A percentile compares a stretch with the other conserved stretches of the same genome.
Evolutionary conservation across 1,284 basidiomycete species (phyloP).

Genomic region (Bondarzewia mesenterica): DNA sequence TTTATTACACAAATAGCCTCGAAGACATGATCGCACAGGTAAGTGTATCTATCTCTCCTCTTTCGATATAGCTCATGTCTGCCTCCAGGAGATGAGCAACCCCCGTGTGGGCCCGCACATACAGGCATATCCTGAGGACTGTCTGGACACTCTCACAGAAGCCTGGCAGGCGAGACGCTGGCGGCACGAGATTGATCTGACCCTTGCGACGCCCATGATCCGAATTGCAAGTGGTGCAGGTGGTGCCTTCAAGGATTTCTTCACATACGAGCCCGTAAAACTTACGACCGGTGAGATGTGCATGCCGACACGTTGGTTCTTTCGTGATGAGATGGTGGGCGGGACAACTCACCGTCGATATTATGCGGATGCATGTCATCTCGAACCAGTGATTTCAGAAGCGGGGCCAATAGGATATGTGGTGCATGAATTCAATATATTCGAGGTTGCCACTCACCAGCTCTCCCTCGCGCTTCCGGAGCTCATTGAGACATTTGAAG

Average conservation of each 20-base stretch:
- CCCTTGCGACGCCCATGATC: background rate
- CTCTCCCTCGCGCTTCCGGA: background rate
- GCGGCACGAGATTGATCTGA: background rate
- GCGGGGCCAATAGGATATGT: background rate
- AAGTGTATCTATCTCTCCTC: background rate
- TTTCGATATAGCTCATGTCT: background rate
- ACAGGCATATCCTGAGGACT: background rate
- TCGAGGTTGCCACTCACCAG: background rate
- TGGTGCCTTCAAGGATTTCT: background rate
- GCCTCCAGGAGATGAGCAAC: constrained; percentile 2
- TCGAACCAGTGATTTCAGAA: background rate
- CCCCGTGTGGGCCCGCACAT: constrained; percentile 1
- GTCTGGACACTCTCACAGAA: background rate
- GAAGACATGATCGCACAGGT: background rate
- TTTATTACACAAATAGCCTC: background rate
- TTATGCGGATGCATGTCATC: background rate
- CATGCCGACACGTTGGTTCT: background rate
- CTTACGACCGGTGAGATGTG: background rate
- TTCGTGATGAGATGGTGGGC: background rate
- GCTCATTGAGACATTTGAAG: background rate
- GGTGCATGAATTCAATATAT: background rate
- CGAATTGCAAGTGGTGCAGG: background rate
- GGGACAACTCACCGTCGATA: background rate
- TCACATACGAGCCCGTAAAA: background rate
- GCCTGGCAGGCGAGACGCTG: background rate